Base-by-base conservation (phyloP, 129 eudicot species). In the Centella asiatica region DNA sequence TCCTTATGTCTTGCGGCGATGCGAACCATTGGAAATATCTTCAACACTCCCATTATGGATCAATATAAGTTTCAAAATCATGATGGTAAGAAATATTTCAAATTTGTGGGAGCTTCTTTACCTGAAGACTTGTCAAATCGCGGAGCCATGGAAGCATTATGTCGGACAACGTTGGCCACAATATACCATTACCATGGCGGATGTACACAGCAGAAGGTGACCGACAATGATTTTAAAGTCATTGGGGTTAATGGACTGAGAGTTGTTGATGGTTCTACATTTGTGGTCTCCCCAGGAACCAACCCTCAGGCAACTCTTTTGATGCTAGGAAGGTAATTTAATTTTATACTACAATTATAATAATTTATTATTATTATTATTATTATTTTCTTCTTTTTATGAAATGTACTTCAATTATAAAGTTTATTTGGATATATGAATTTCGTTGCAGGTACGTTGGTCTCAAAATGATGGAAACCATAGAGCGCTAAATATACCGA, bases 211-310 rank as follows among this genome's bases (percentile, higher is more conserved):
- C 34, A 56, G 40, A 56, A 56, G 62, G 62, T 56, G 44, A 56
- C 15, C 32, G 44, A 56, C 13, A 2, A 0, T 56, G 26, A 56
- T 31, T 56, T 56, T 32, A 56, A 31, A 23, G 62, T 56, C 20
- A 56, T 22, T n/a, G 62, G 62, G 29, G n/a, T 56, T 17, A 31
- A 56, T 28, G 62, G 25, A 8, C n/a, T 56, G 8, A 57, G 86
- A 28, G 82, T 76, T 24, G 67, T 80, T 54, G 86, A 80, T 76
- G 82, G 73, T 62, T 80, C 79, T 0, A 66, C 76, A 1, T 72
- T 69, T 45, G 70, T 62, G 0, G 64, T 58, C 40, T 69, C 86
- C 12, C 86, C 86, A 1, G 80, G 86, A 61, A 77, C 82, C 32
- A 76, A 80, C 45, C 86, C 86, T 1, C 81, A 69, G 65, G 86